These are phyloP conservation scores for Sistotremastrum suecicum DNA, from an alignment of 768 basidiomycete genomes.

Conservation along the genomic window DNA sequence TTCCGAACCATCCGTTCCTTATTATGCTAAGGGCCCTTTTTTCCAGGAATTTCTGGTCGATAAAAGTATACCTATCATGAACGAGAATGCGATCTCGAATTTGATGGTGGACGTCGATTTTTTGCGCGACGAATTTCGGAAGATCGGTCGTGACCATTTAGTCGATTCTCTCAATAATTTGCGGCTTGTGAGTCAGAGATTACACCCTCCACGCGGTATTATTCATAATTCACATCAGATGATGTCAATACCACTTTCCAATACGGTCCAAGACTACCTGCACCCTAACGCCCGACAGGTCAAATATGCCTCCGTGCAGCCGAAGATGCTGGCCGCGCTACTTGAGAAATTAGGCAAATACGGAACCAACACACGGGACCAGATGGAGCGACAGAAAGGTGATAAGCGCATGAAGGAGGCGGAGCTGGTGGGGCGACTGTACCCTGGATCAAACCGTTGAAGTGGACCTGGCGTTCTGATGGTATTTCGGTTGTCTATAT, in stretches of 20 bases:
- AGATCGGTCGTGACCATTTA: constrained; percentile 59
- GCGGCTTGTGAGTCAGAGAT: constrained; percentile 41
- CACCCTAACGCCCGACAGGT: constrained; percentile 54
- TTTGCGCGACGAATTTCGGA: constrained; percentile 72
- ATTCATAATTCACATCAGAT: constrained; percentile 28
- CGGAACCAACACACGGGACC: constrained; percentile 48
- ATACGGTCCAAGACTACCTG: constrained; percentile 69
- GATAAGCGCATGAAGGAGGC: constrained; percentile 67
- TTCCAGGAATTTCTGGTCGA: constrained; percentile 65
- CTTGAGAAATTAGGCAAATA: constrained; percentile 68
- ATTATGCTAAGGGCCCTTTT: neutral
- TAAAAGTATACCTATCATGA: constrained; percentile 61
- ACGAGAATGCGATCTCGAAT: constrained; percentile 82
- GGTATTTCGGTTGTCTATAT: neutral
- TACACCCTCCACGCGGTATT: neutral
- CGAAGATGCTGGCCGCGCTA: constrained; percentile 56
- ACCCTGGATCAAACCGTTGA: constrained; percentile 53
- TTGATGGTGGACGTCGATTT: constrained; percentile 78
- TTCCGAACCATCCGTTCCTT: neutral
- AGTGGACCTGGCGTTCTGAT: neutral
- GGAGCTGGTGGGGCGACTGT: constrained; percentile 60
- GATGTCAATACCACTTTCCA: constrained; percentile 54
- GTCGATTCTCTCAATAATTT: constrained; percentile 66
- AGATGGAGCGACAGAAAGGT: constrained; percentile 43
- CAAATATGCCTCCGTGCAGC: constrained; percentile 50